Evolutionary conservation across 495 filamentous ascomycete genomes (phyloP).

Genomic region (Penicillium salamii): DNA sequence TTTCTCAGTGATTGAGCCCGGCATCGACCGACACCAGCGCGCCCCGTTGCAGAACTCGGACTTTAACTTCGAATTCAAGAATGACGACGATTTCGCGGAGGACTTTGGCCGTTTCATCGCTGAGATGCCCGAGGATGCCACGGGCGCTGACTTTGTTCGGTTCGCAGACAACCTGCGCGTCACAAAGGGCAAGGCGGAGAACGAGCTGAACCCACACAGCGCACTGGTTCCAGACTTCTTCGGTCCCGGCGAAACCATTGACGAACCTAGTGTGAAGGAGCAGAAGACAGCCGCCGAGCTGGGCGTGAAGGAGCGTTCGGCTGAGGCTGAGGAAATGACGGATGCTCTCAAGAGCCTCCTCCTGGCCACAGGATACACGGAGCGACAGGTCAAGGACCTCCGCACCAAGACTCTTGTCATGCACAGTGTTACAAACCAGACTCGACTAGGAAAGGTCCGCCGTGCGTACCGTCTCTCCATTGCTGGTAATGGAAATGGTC

Average conservation of each 20-base stretch:
- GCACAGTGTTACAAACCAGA: constrained; percentile 84
- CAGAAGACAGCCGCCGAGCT: constrained; percentile 34
- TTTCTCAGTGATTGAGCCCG: constrained; percentile 70
- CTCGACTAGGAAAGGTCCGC: constrained; percentile 87
- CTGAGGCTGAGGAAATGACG: constrained; percentile 44
- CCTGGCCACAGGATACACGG: constrained; percentile 64
- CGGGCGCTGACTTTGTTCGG: constrained; percentile 41
- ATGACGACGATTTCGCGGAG: constrained; percentile 50
- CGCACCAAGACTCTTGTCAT: constrained; percentile 63
- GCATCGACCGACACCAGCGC: constrained; percentile 65
- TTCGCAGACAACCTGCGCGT: constrained; percentile 47
- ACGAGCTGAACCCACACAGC: constrained; percentile 45
- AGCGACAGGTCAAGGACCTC: constrained; percentile 52
- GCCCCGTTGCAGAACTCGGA: constrained; percentile 54
- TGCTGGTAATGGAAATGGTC: constrained; percentile 79
- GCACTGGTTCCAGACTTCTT: constrained; percentile 51
- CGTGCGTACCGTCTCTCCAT: constrained; percentile 68
- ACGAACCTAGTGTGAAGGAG: constrained; percentile 26
- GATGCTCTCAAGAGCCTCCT: constrained; percentile 58
- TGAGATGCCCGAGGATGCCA: constrained; percentile 47
- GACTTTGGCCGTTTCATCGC: constrained; percentile 58
- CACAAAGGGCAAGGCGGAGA: constrained; percentile 52
- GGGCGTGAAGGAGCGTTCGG: constrained; percentile 28
- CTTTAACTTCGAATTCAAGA: constrained; percentile 61
- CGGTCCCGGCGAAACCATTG: constrained; percentile 37